Conservation (phyloP, 2,329 filamentous ascomycete genomes). For the Conoideocrella luteorostrata region DNA sequence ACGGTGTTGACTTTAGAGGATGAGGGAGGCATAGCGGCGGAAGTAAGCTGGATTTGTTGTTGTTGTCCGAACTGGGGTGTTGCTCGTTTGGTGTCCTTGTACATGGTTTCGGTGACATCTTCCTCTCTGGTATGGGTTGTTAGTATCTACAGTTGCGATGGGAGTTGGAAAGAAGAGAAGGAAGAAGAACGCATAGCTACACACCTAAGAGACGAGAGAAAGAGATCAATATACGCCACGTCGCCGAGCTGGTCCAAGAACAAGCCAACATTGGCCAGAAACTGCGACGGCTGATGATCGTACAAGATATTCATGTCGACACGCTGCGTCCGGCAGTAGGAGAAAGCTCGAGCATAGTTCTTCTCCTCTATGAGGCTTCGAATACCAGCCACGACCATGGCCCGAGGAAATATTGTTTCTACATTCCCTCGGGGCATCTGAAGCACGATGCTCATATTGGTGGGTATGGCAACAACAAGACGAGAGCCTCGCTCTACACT, state of each 20-base stretch:
- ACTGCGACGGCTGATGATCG: constrained; percentile 83
- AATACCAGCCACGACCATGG: constrained; percentile 87
- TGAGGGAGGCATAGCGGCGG: constrained; percentile 13
- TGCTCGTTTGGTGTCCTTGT: constrained; percentile 68
- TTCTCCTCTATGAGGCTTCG: constrained; percentile 71
- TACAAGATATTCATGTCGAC: constrained; percentile 98
- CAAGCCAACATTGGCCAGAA: constrained; percentile 65
- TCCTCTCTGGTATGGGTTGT: constrained; percentile 77
- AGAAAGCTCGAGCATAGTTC: constrained; percentile 78
- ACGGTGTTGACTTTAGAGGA: constrained; percentile 72
- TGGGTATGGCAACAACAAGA: constrained; percentile 83
- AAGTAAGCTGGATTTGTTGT: constrained; percentile 6
- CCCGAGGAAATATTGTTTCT: constrained; percentile 89
- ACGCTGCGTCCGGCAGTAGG: constrained; percentile 82
- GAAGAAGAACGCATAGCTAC: constrained; percentile 25
- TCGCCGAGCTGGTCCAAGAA: constrained; percentile 84
- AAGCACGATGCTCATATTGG: constrained; percentile 75
- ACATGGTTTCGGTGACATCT: constrained; percentile 89
- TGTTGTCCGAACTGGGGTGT: constrained; percentile 13
- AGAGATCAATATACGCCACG: constrained; percentile 78
- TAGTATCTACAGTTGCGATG: neutral
- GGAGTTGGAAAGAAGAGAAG: neutral
- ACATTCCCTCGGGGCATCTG: constrained; percentile 96
- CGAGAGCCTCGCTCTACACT: constrained; percentile 85
- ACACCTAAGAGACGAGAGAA: constrained; percentile 76